phyloP scores from a whole-genome alignment of 495 filamentous ascomycete species.

The Cercophora samala region DNA sequence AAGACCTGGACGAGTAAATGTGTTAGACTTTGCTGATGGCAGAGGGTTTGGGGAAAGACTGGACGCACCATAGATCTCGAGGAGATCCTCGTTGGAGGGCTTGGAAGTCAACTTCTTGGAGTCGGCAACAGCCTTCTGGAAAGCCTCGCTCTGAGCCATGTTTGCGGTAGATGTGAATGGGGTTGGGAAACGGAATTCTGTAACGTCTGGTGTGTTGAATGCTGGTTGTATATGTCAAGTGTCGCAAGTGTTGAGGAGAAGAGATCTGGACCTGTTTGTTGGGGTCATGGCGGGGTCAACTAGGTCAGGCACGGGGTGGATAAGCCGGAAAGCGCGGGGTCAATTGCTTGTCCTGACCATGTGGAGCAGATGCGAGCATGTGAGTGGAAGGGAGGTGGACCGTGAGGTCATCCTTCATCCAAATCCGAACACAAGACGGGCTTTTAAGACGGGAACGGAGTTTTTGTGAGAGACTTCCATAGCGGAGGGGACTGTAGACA shows the following conservation, averaged over 20 bases:
- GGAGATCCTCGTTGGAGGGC: constrained; percentile 55
- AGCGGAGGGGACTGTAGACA: not conserved
- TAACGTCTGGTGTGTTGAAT: constrained; percentile 24
- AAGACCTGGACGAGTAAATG: constrained; percentile 35
- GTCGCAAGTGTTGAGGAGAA: constrained; percentile 16
- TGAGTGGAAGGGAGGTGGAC: not conserved
- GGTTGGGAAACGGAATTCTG: constrained; percentile 22
- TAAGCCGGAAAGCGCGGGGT: not conserved
- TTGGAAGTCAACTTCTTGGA: constrained; percentile 61
- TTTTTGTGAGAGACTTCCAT: not conserved
- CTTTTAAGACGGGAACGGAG: not conserved
- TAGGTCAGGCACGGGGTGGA: constrained; percentile 12
- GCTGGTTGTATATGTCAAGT: not conserved
- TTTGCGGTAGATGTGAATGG: not conserved
- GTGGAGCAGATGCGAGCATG: not conserved
- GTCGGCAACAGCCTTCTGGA: constrained; percentile 61
- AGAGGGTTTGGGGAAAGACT: not conserved
- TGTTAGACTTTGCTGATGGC: not conserved
- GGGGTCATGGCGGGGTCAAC: constrained; percentile 15
- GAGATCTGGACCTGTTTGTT: constrained; percentile 15
- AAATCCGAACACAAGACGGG: not conserved
- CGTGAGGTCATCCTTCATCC: not conserved
- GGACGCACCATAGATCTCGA: constrained; percentile 48
- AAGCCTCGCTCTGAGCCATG: constrained; percentile 45
- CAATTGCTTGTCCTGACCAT: not conserved